Evolutionary conservation across 768 basidiomycete genomes (phyloP).

Genomic region (Clitopilus hobsonii): DNA sequence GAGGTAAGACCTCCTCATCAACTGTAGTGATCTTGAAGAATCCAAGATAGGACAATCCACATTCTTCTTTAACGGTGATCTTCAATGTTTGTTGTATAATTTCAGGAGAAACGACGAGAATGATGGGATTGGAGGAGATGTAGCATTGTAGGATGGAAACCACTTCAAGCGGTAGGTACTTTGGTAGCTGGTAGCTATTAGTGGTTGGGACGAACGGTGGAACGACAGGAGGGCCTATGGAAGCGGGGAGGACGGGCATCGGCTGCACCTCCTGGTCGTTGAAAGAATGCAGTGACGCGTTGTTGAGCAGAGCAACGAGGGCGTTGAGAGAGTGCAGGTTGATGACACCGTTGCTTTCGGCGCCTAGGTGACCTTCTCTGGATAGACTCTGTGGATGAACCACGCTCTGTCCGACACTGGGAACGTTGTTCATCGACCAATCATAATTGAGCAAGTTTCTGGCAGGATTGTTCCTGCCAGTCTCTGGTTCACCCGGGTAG

Average conservation of each 20-base stretch:
- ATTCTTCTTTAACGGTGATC: constrained; percentile 30
- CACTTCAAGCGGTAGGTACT: constrained; percentile 36
- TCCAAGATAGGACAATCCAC: constrained; percentile 39
- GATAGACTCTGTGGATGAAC: no score
- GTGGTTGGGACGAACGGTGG: background rate
- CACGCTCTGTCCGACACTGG: no score
- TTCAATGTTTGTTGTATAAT: constrained; percentile 22
- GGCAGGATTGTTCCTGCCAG: no score
- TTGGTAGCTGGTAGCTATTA: constrained; percentile 19
- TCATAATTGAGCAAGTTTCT: no score
- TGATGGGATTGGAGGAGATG: constrained; percentile 30
- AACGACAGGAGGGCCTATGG: background rate
- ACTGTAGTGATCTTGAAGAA: constrained; percentile 38
- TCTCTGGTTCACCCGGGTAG: no score
- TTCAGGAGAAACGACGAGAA: constrained; percentile 32
- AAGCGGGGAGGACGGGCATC: background rate
- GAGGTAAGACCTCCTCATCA: constrained; percentile 16
- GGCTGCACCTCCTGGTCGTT: background rate
- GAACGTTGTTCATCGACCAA: no score
- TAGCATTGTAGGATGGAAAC: constrained; percentile 37
- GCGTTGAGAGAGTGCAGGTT: background rate
- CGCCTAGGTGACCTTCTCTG: no score
- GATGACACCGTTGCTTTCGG: background rate
- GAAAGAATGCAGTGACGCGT: background rate
- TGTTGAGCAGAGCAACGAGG: background rate